phyloP scores from a whole-genome alignment of 2,329 filamentous ascomycete genomes.

The Cercospora janseana region DNA sequence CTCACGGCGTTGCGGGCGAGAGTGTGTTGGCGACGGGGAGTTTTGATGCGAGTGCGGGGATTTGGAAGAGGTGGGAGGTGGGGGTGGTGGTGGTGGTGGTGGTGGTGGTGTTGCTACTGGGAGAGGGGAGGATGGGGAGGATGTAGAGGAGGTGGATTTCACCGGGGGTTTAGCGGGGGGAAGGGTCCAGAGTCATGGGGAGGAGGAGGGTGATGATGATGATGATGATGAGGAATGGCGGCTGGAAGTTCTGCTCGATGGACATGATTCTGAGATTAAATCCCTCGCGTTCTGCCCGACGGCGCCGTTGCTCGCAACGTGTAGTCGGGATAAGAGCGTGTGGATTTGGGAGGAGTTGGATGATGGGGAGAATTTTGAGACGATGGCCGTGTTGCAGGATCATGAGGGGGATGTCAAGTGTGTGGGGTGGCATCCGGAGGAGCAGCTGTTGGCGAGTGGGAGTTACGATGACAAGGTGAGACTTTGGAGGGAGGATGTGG shows the following conservation, averaged over 20 bases:
- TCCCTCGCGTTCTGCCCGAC: conserved; percentile 70
- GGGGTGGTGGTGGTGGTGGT: conserved; percentile 27
- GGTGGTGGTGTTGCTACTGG: conserved; percentile 10
- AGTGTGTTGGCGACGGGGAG: conserved; percentile 86
- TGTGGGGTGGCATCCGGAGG: conserved; percentile 83
- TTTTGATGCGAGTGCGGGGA: conserved; percentile 87
- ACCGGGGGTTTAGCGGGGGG: conserved; percentile 34
- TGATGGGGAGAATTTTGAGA: conserved; percentile 96
- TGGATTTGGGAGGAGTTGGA: conserved; percentile 99
- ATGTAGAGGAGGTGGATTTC: conserved; percentile 33
- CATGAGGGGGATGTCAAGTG: conserved; percentile 95
- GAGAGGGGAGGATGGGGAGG: conserved; percentile 13
- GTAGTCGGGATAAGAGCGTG: conserved; percentile 86
- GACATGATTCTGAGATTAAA: conserved; percentile 93
- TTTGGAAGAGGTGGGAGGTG: conserved; percentile 65
- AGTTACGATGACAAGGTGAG: conserved; percentile 92
- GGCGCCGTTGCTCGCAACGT: conserved; percentile 81
- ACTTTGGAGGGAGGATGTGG: conserved; percentile 84
- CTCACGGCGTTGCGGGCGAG: conserved; percentile 58
- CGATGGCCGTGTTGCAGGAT: conserved; percentile 88
- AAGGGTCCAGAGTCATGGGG: conserved; percentile 33
- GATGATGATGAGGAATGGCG: conserved; percentile 82
- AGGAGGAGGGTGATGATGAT: conserved; percentile 44
- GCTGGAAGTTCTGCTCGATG: conserved; percentile 87
- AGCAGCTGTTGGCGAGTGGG: conserved; percentile 77